phyloP scores from a whole-genome alignment of 83 land plant species.

The Thuja plicata region DNA sequence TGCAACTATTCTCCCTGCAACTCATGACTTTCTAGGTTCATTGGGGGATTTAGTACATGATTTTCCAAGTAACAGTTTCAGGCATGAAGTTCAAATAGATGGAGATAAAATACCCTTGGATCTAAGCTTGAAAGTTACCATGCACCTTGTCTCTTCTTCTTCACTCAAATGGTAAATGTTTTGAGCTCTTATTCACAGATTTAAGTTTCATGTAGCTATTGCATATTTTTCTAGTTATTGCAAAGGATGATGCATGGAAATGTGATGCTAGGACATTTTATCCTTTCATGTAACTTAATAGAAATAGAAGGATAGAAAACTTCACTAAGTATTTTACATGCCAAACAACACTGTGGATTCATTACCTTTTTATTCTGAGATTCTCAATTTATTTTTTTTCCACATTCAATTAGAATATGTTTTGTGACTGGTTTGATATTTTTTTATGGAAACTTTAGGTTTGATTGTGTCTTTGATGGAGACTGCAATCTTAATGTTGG shows the following conservation, averaged over 20 bases:
- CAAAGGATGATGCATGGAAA: background rate
- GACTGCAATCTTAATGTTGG: no score
- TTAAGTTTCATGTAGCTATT: background rate
- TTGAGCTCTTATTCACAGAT: background rate
- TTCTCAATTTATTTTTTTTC: no score
- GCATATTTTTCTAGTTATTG: background rate
- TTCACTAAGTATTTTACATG: no score
- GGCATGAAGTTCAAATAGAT: constrained; percentile 31
- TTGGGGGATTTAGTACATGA: constrained; percentile 10
- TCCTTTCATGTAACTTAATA: background rate
- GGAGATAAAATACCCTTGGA: constrained; percentile 53
- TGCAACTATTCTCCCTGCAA: constrained; percentile 13
- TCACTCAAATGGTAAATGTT: constrained; percentile 45
- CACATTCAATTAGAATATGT: no score
- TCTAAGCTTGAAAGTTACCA: constrained; percentile 43
- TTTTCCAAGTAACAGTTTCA: background rate
- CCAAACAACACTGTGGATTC: no score
- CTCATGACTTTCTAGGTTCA: constrained; percentile 16
- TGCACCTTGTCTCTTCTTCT: constrained; percentile 48
- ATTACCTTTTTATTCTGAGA: no score
- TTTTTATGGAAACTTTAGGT: no score
- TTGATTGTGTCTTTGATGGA: no score
- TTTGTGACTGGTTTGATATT: no score
- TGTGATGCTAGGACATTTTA: background rate
- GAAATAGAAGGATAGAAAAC: background rate